These are phyloP conservation scores for Aspergillus fumigatus DNA, from an alignment of 2,329 filamentous ascomycete genomes.

Conservation along the genomic window DNA sequence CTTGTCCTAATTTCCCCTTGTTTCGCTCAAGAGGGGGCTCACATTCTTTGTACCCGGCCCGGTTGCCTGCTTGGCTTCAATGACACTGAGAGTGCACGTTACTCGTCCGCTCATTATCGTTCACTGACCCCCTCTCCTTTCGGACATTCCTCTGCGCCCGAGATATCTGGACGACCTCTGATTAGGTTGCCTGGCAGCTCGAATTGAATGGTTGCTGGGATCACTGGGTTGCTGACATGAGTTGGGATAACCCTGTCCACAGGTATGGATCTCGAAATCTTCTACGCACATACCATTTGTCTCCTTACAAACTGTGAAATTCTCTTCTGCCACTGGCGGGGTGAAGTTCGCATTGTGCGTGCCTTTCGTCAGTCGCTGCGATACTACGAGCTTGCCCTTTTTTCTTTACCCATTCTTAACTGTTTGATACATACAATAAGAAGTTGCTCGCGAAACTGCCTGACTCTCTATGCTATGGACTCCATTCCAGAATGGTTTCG, in stretches of 20 bases:
- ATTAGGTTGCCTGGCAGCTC: slow-evolving; percentile 33
- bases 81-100: slow-evolving; percentile 20
- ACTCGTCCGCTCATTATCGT: slow-evolving; percentile 14
- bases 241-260: slow-evolving; percentile 44
- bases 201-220: slow-evolving; percentile 37
- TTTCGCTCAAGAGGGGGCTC: neutral
- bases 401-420: neutral
- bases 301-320: neutral
- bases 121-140: slow-evolving; percentile 16
- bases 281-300: neutral
- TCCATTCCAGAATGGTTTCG: slow-evolving; percentile 7
- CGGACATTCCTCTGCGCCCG: slow-evolving; percentile 26
- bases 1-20: neutral
- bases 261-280: slow-evolving; percentile 31
- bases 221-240: slow-evolving; percentile 40
- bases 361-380: neutral
- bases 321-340: neutral
- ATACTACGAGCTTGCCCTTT: neutral
- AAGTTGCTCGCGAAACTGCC: slow-evolving; percentile 1
- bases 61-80: slow-evolving; percentile 20
- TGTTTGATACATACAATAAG: neutral
- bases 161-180: slow-evolving; percentile 18
- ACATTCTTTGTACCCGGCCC: slow-evolving; percentile 7
- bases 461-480: slow-evolving; percentile 6
- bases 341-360: neutral